Conservation (phyloP, 1,139 yeast species). For the Hemisphaericaspora lyxosophila region DNA sequence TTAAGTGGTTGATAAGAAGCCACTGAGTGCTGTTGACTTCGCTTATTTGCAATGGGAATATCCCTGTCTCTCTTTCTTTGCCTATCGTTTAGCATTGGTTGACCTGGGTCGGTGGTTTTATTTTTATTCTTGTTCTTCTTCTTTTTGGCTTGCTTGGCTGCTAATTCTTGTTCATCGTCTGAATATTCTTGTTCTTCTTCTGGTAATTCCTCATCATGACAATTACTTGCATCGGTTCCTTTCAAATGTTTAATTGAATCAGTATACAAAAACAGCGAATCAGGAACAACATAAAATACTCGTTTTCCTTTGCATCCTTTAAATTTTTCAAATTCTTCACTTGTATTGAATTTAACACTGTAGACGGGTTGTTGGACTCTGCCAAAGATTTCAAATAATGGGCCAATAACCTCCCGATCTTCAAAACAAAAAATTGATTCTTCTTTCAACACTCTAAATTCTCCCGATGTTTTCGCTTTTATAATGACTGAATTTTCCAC, state of each 20-base stretch:
- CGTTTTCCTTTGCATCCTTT: constrained; percentile 52
- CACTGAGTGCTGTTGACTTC: constrained; percentile 19
- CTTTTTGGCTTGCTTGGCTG: constrained; percentile 57
- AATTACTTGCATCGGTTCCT: constrained; percentile 94
- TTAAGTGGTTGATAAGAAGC: constrained; percentile 12
- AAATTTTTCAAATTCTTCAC: constrained; percentile 49
- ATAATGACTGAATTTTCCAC: constrained; percentile 75
- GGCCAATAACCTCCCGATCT: constrained; percentile 74
- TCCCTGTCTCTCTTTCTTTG: too few relatives aligned
- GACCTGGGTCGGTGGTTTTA: constrained; percentile 18
- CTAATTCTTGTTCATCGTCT: constrained; percentile 81
- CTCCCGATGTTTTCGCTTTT: constrained; percentile 79
- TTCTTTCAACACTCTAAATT: constrained; percentile 78
- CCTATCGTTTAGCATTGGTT: too few relatives aligned
- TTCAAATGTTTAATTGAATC: constrained; percentile 65
- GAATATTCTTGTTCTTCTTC: constrained; percentile 93
- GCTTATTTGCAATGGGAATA: too few relatives aligned
- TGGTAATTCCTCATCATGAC: constrained; percentile 91
- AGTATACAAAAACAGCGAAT: constrained; percentile 76
- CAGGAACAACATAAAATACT: constrained; percentile 78
- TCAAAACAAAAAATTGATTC: constrained; percentile 78
- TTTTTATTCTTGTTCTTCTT: constrained; percentile 49
- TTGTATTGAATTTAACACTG: constrained; percentile 64
- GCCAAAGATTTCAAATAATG: constrained; percentile 87
- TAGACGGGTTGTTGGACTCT: constrained; percentile 82